A percentile compares a stretch with the other conserved stretches of the same genome.
Conservation (phyloP, 2,329 filamentous ascomycete genomes). For the Alternaria consortialis region DNA sequence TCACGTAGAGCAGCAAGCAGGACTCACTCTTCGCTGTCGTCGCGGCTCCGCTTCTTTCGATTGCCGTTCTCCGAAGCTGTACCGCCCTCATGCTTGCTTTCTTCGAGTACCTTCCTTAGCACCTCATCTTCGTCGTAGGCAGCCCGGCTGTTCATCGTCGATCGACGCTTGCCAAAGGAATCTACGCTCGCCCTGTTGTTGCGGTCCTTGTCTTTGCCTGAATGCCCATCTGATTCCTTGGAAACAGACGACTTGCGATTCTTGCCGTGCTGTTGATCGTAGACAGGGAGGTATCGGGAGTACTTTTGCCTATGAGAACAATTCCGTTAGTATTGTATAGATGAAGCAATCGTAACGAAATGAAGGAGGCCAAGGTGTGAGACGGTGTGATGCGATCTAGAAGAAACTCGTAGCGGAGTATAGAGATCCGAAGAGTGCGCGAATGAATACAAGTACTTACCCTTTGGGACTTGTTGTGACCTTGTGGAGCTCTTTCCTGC, state of each 20-base stretch:
- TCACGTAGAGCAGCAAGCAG: slow-evolving; percentile 17
- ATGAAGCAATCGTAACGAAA: not conserved
- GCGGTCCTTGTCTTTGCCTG: slow-evolving; percentile 65
- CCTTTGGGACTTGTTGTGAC: slow-evolving; percentile 82
- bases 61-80: slow-evolving; percentile 63
- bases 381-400: not conserved
- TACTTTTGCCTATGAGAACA: slow-evolving; percentile 63
- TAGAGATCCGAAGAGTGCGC: slow-evolving; percentile 17
- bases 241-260: slow-evolving; percentile 70
- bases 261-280: slow-evolving; percentile 61
- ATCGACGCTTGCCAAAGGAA: slow-evolving; percentile 80
- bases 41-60: slow-evolving; percentile 83
- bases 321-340: slow-evolving; percentile 10
- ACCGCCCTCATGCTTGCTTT: slow-evolving; percentile 84
- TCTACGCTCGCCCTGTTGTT: slow-evolving; percentile 63
- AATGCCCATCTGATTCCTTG: slow-evolving; percentile 66
- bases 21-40: slow-evolving; percentile 93
- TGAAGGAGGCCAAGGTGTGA: not conserved
- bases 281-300: slow-evolving; percentile 70
- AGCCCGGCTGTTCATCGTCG: slow-evolving; percentile 96
- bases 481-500: slow-evolving; percentile 88
- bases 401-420: not conserved
- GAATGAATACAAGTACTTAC: slow-evolving; percentile 64
- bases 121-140: slow-evolving; percentile 96
- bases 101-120: slow-evolving; percentile 87